Percentiles rank a stretch among this genome's conserved stretches.
phyloP scores from a whole-genome alignment of 345 rosid genomes.

The Ceriops tagal region DNA sequence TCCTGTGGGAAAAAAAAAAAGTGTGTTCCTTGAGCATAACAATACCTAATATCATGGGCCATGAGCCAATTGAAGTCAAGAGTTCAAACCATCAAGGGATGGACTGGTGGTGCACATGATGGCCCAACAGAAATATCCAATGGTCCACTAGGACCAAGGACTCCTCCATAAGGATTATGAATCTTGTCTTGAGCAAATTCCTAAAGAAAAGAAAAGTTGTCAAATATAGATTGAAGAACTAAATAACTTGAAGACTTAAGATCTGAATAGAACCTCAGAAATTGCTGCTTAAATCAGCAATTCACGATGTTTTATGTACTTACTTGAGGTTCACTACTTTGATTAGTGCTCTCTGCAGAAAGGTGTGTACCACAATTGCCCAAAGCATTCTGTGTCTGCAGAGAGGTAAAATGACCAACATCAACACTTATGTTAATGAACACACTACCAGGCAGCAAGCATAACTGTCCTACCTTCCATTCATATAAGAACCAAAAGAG shows the following conservation, averaged over 20 bases:
- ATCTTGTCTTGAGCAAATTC: slow-evolving; percentile 30
- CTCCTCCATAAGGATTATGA: slow-evolving; percentile 29
- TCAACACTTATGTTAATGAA: not conserved
- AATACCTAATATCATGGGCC: not conserved
- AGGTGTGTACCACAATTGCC: slow-evolving; percentile 32
- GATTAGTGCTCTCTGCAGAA: slow-evolving; percentile 35
- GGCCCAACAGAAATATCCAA: slow-evolving; percentile 30
- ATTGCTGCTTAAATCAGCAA: slow-evolving; percentile 34
- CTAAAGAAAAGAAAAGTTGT: slow-evolving; percentile 31
- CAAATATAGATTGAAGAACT: slow-evolving; percentile 18
- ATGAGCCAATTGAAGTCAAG: slow-evolving; percentile 4
- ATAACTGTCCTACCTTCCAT: not conserved
- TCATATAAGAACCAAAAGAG: not conserved
- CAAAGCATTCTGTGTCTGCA: slow-evolving; percentile 87
- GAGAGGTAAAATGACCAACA: slow-evolving; percentile 10
- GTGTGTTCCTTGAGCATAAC: slow-evolving; percentile 8
- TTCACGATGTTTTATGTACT: slow-evolving; percentile 31
- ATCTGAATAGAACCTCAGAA: slow-evolving; percentile 41
- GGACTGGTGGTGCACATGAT: slow-evolving; percentile 32
- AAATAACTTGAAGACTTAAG: slow-evolving; percentile 8
- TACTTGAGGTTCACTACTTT: slow-evolving; percentile 33
- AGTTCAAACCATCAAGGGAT: slow-evolving; percentile 40
- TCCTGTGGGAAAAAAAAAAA: slow-evolving; percentile 38
- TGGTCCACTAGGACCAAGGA: slow-evolving; percentile 28
- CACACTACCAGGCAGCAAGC: not conserved